A percentile compares a stretch with the other conserved stretches of the same genome.
phyloP scores from a whole-genome alignment of 768 basidiomycete species.

The Tulasnella sp. region DNA sequence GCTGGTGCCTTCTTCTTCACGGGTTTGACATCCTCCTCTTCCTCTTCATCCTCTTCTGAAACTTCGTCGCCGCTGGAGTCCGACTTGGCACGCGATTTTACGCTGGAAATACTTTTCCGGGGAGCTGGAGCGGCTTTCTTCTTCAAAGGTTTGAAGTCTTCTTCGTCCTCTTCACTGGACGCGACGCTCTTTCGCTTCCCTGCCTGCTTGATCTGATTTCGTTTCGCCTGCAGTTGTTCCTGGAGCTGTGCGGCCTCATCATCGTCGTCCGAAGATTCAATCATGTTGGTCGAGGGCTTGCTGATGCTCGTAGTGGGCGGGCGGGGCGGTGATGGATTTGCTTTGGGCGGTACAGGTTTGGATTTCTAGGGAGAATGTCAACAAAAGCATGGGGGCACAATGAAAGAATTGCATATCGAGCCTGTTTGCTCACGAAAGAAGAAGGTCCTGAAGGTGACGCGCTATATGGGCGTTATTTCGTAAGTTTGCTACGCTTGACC shows the following conservation, averaged over 20 bases:
- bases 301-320: not conserved
- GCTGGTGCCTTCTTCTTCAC: conserved; percentile 19
- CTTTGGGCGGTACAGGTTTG: too few species aligned
- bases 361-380: too few species aligned
- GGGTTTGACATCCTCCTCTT: conserved; percentile 17
- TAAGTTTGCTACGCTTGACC: too few species aligned
- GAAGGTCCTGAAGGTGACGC: too few species aligned
- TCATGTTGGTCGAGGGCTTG: not conserved
- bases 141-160: conserved; percentile 1
- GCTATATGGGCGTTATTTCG: too few species aligned
- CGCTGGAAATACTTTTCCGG: not conserved
- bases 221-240: not conserved
- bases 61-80: not conserved
- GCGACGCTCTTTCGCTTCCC: conserved; percentile 15
- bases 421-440: too few species aligned
- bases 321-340: not conserved
- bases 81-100: not conserved
- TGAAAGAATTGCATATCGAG: too few species aligned
- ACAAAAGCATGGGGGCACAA: too few species aligned
- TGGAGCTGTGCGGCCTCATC: conserved; percentile 9
- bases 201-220: not conserved
- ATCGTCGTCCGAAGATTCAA: conserved; percentile 13
- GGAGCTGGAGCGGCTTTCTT: conserved; percentile 17
- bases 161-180: conserved; percentile 15
- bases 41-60: not conserved